Percentiles rank a stretch among this genome's conserved stretches.
These are phyloP conservation scores for Penicillium antarcticum DNA, from an alignment of 495 filamentous ascomycete genomes.

Conservation along the genomic window DNA sequence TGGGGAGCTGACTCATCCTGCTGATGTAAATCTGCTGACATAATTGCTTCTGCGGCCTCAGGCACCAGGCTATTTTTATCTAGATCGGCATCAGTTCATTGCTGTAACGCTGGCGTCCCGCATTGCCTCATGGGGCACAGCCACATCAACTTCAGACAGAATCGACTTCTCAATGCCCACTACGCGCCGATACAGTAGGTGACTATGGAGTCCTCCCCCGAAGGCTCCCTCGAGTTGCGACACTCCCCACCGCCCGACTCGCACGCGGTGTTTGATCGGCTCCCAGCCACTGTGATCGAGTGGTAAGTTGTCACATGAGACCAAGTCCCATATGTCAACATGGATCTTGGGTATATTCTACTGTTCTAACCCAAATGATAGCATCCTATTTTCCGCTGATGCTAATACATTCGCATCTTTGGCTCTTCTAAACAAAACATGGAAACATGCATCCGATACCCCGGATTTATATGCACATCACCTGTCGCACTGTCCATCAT, in stretches of 20 bases:
- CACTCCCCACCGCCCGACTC: background rate
- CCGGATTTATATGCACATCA: constrained; percentile 73
- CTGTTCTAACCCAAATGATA: constrained; percentile 25
- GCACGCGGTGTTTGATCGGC: constrained; percentile 15
- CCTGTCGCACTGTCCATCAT: constrained; percentile 67
- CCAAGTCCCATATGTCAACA: background rate
- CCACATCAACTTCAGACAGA: constrained; percentile 15
- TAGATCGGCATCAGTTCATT: constrained; percentile 5
- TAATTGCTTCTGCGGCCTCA: background rate
- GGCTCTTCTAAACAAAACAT: constrained; percentile 74
- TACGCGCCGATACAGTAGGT: constrained; percentile 14
- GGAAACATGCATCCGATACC: constrained; percentile 70
- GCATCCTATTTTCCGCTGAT: constrained; percentile 72
- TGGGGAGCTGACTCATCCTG: constrained; percentile 1
- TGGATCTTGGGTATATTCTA: background rate
- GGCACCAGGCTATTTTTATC: background rate
- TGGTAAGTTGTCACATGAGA: constrained; percentile 16
- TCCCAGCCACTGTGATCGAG: constrained; percentile 28
- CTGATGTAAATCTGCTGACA: background rate
- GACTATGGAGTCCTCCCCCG: constrained; percentile 26
- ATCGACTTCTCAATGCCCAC: background rate
- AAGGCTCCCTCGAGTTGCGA: constrained; percentile 4
- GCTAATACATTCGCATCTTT: constrained; percentile 80
- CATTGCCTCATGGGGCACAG: constrained; percentile 15
- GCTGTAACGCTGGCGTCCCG: background rate